Percentiles rank a stretch among this genome's conserved stretches.
Evolutionary conservation across 805 yeast genomes (phyloP).

Genomic region (Barnettozyma sucrosica): DNA sequence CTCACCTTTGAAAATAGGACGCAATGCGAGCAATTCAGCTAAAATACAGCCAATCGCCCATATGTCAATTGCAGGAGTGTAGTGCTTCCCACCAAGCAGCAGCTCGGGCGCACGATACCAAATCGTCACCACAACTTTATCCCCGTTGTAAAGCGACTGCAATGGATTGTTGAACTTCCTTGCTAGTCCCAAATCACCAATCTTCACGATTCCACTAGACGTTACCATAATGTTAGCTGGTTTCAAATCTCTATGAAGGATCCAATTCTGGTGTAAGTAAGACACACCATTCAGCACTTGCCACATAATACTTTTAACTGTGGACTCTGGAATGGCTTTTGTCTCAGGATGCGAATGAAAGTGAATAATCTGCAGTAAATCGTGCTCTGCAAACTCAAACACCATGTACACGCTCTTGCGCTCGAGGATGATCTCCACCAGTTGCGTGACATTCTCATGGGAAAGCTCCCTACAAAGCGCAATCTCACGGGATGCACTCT

Average conservation of each 20-base stretch:
- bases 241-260: constrained; percentile 88
- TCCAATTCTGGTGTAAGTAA: constrained; percentile 93
- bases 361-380: constrained; percentile 87
- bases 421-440: constrained; percentile 81
- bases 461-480: constrained; percentile 83
- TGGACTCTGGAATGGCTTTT: constrained; percentile 68
- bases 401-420: constrained; percentile 90
- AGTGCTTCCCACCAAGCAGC: constrained; percentile 84
- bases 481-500: constrained; percentile 95
- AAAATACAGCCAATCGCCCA: constrained; percentile 97
- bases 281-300: constrained; percentile 90
- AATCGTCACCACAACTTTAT: constrained; percentile 92
- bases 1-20: constrained; percentile 97
- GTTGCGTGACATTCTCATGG: constrained; percentile 72
- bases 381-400: constrained; percentile 95
- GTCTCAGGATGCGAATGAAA: constrained; percentile 88
- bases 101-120: constrained; percentile 97
- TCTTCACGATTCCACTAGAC: constrained; percentile 82
- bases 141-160: constrained; percentile 85
- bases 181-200: constrained; percentile 92
- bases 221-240: constrained; percentile 98
- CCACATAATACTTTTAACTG: constrained; percentile 82
- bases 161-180: constrained; percentile 81
- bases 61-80: constrained; percentile 85
- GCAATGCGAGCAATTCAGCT: constrained; percentile 80